A percentile compares a stretch with the other conserved stretches of the same genome.
Conservation (phyloP, 2,329 filamentous ascomycete genomes). For the Colletotrichum sp. region DNA sequence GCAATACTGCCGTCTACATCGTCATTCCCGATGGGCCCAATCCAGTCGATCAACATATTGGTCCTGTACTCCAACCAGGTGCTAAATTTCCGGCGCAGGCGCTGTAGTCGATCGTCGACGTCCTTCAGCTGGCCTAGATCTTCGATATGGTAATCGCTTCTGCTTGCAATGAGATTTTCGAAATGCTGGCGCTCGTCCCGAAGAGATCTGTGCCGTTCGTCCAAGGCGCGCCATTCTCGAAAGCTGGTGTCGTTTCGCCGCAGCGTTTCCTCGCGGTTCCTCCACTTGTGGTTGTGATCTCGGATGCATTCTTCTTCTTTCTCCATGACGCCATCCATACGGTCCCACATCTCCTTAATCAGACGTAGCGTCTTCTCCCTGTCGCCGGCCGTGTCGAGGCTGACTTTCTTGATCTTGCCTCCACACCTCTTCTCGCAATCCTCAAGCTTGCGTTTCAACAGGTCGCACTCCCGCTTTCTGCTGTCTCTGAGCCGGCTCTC, state of each 20-base stretch:
- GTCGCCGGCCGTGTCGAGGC: not conserved
- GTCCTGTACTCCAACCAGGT: not conserved
- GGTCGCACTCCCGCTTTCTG: not conserved
- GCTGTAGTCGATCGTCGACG: not conserved
- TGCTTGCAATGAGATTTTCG: not conserved
- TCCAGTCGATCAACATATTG: not conserved
- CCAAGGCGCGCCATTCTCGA: not conserved
- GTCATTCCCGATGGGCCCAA: not conserved
- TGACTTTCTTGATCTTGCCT: not conserved
- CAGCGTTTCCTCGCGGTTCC: not conserved
- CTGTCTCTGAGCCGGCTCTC: constrained; percentile 10
- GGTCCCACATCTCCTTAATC: not conserved
- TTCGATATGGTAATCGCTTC: not conserved
- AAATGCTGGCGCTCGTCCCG: not conserved
- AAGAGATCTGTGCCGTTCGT: not conserved
- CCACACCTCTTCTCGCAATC: not conserved
- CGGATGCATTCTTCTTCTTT: not conserved
- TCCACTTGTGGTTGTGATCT: not conserved
- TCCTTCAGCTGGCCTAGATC: not conserved
- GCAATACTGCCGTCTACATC: not conserved
- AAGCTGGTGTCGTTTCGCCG: not conserved
- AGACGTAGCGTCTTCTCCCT: not conserved
- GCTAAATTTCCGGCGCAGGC: not conserved
- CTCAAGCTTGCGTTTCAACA: not conserved
- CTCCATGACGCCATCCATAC: not conserved